Base-by-base conservation (phyloP, 1,139 yeast genomes). In the Wickerhamomyces sp. region DNA sequence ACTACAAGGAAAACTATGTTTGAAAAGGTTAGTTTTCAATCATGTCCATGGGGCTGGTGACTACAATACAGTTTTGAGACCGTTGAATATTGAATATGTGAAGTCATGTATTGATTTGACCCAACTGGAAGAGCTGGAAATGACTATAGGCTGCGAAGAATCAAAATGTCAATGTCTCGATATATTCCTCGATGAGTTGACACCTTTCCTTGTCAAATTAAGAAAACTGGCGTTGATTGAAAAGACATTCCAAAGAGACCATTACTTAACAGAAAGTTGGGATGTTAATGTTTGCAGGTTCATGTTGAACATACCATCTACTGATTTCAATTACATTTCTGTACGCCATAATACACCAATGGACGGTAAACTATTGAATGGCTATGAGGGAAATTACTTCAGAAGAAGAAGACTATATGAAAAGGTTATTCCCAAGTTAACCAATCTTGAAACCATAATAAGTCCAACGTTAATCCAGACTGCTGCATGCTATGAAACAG, bases 301-400 rank as follows among this genome's bases (percentile, higher is more conserved):
- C 38, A 51, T 81, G 10, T 50, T 63, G 8, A 56, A 57, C 7
- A 43, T 75, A 3, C 68, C 72, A 4, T 48, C 59, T 1, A 35
- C 41, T 9, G 49, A 54, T 3, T 46, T 78, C 32, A 56, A 54
- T 20, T 64, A 59, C 33, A 54, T 81, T 14, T 62, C 74, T 5
- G 63, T 81, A 13, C 62, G 69, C 26, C 87, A 81, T 54, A 63
- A 61, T 26, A 70, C 78, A 2, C 81, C 83, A 1, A 44, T 60
- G 9, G 70, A 70, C 47, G 77, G 74, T 0, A 61, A 65, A 31
- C 57, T 67, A 3, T 58, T 56, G 43, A 85, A 81, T 56, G 86
- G 86, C 3, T 72, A 78, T 35, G 90, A 83, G 52, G 94, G 94
- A 0, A 83, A 83, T 50, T 82, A 78, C 48, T 56, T 73, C 12